These are phyloP conservation scores for Xylaria acuta DNA, from an alignment of 495 filamentous ascomycete genomes.

Conservation along the genomic window DNA sequence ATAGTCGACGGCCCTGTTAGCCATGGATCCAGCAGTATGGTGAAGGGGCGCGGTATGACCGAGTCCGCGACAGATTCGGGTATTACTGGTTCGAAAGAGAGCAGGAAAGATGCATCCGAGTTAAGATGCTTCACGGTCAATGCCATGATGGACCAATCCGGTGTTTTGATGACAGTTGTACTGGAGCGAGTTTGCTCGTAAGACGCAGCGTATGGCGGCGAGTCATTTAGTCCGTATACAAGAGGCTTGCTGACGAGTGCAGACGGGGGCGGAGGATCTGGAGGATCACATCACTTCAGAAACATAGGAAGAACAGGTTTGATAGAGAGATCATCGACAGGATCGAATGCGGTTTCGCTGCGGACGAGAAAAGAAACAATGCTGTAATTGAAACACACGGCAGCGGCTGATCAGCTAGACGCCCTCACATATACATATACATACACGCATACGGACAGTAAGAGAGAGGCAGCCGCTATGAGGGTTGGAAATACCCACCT, in stretches of 20 bases:
- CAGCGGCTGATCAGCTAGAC: slow-evolving; percentile 10
- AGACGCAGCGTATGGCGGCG: slow-evolving; percentile 1
- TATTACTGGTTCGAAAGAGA: slow-evolving; percentile 64
- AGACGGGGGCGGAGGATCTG: slow-evolving; percentile 4
- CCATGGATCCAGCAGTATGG: slow-evolving; percentile 76
- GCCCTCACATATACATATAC: background rate
- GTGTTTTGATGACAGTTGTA: background rate
- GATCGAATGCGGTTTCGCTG: background rate
- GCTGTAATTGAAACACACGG: slow-evolving; percentile 11
- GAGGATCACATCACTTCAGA: background rate
- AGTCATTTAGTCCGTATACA: slow-evolving; percentile 8
- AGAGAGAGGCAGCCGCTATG: background rate
- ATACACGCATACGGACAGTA: background rate
- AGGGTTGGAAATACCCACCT: too few relatives aligned
- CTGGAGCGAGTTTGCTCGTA: slow-evolving; percentile 3
- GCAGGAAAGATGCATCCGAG: slow-evolving; percentile 71
- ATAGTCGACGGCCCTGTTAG: slow-evolving; percentile 66
- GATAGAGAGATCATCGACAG: background rate
- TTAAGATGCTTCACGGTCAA: slow-evolving; percentile 71
- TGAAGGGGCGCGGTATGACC: slow-evolving; percentile 58
- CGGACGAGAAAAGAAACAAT: slow-evolving; percentile 14
- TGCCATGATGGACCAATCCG: slow-evolving; percentile 57
- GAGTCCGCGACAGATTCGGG: slow-evolving; percentile 34
- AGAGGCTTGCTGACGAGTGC: slow-evolving; percentile 1
- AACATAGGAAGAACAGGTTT: slow-evolving; percentile 6